Evolutionary conservation across 148 eudicot species (phyloP), one percentile per base, ranked within the genome.

Genomic region (Fagopyrum tataricum): DNA sequence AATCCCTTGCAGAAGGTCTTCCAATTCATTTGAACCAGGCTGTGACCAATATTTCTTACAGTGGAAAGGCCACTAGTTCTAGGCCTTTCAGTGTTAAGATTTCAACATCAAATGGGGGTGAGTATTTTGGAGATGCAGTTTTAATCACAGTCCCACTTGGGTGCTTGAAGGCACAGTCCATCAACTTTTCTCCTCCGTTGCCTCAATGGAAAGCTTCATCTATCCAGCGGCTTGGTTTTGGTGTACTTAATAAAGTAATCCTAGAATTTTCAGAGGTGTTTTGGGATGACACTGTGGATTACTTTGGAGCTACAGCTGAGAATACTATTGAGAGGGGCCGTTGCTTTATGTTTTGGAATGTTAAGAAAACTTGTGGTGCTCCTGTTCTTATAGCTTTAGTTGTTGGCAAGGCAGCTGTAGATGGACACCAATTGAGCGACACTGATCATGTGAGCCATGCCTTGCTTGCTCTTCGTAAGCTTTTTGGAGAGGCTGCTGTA

Each of bases 321-420:
- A 79, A 85, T 51, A 86, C 90, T 49, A 85, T 87, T 68, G 76
- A 77, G 70, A 84, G 99, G 74, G 99, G 99, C 49, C 81, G 81
- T 55, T 96, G 99, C 85, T 96, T 96, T 81, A 96, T 92, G 99
- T 96, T 96, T 74, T 96, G 99, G 97, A 96, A 96, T 83, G 87
- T 96, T 44, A 89, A 85, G 81, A 96, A 96, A 81, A 96, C 97
- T 56, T 94, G 86, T 26, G 97, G 92, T 40, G 97, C 97, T 61
- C 97, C 97, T 77, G 96, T 96, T 77, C 92, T 96, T 43, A 92
- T 96, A 79, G 99, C 99, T 39, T 81, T 96, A 76, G 85, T 96
- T 75, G 99, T 96, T 72, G 99, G 99, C 79, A 92, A 90, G 84
- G 99, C 99, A 73, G 99, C 99, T 77, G 73, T 87, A 75, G 94